Conservation (phyloP, 148 eudicot genomes). For the Rhododendron vialii region DNA sequence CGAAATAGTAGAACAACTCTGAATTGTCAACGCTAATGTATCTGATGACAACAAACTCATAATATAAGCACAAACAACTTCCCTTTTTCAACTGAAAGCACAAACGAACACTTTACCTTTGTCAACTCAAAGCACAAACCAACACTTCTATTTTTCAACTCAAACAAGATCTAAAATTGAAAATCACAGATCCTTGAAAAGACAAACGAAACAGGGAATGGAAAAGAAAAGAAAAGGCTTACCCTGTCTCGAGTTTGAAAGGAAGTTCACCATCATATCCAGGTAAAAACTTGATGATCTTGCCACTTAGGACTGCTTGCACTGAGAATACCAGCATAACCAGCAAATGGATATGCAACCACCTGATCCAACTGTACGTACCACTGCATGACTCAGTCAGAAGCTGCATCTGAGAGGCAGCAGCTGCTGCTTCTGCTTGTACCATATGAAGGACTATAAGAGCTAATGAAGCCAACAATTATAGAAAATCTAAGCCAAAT, state of each 20-base stretch:
- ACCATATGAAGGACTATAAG: no score
- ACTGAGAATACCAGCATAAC: neutral
- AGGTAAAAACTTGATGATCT: slow-evolving; percentile 23
- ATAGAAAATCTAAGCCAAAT: no score
- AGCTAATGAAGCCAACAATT: no score
- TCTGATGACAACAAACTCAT: slow-evolving; percentile 1
- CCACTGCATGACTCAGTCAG: no score
- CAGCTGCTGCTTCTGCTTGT: no score
- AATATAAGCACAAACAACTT: neutral
- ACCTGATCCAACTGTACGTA: neutral
- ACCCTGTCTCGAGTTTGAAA: slow-evolving; percentile 39
- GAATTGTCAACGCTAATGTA: slow-evolving; percentile 24
- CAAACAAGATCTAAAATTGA: no score
- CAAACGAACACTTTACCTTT: no score
- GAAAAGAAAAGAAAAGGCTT: neutral
- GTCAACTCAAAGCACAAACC: no score
- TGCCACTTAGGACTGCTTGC: slow-evolving; percentile 3
- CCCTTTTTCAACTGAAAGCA: neutral
- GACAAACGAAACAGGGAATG: no score
- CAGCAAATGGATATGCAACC: slow-evolving; percentile 8
- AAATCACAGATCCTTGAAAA: no score
- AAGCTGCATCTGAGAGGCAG: no score
- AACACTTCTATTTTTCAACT: neutral
- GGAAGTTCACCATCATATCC: slow-evolving; percentile 36
- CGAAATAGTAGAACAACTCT: slow-evolving; percentile 34